A percentile compares a stretch with the other conserved stretches of the same genome.
Conservation (phyloP, 495 filamentous ascomycete genomes). For the Evernia prunastri region DNA sequence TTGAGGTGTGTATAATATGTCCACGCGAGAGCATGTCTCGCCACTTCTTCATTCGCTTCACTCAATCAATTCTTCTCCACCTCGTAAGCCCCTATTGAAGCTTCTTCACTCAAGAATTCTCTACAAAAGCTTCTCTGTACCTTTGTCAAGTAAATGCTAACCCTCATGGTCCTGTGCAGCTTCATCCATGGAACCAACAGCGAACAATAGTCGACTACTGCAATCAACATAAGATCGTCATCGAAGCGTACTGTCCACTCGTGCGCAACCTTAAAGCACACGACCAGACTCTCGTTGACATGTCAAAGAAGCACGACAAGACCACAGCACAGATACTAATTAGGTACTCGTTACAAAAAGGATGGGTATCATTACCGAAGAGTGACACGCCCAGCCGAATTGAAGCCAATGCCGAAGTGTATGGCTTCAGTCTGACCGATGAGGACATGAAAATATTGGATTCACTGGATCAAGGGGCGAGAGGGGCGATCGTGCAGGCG, state of each 20-base stretch:
- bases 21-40: too few relatives aligned
- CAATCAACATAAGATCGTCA: conserved; percentile 51
- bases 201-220: conserved; percentile 55
- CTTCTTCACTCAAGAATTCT: not conserved
- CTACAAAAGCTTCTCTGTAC: not conserved
- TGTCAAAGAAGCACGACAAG: conserved; percentile 49
- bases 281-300: conserved; percentile 45
- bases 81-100: too few relatives aligned
- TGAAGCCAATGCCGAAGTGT: conserved; percentile 58
- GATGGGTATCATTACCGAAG: conserved; percentile 69
- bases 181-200: conserved; percentile 65
- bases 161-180: conserved; percentile 30
- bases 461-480: conserved; percentile 55
- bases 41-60: too few relatives aligned
- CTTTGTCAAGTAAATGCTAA: not conserved
- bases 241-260: conserved; percentile 62
- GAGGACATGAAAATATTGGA: conserved; percentile 61
- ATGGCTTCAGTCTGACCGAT: conserved; percentile 54
- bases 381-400: conserved; percentile 58
- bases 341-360: conserved; percentile 57
- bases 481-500: conserved; percentile 48
- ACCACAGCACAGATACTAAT: conserved; percentile 49
- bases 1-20: conserved; percentile 48
- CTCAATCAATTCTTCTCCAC: too few relatives aligned
- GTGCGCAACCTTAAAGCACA: conserved; percentile 56